Evolutionary conservation across 2,329 filamentous ascomycete species (phyloP), one percentile per base, ranked within the genome.

Genomic region (Penicillium sp.): DNA sequence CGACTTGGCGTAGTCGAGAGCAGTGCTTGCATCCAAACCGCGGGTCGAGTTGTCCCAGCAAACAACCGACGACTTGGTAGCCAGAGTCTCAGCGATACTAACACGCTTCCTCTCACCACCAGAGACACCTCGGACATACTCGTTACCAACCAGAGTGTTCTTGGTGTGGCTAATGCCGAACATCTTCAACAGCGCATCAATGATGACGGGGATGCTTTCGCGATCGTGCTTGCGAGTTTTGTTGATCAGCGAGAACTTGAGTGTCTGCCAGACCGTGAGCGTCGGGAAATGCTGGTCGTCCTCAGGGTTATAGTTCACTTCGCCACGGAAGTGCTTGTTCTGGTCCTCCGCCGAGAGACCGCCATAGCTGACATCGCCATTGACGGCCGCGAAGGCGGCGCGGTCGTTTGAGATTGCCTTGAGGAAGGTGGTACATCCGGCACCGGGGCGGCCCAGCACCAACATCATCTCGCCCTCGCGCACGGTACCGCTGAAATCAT

Each of bases 71-170:
- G 84, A 84, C 68, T 88, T 87, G 6, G 87, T 87, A 4, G 87
- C 85, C 20, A 92, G 72, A 0, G 87, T 89, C 70, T 92, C 89
- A 1, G 87, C 87, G 57, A 92, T 90, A 20, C 84, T 86, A 8
- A 90, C 88, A 64, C 89, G 86, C 69, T 92, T 92, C 33, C 89
- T 76, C 72, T 94, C 89, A 51, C 89, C 89, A 61, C 89, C 89
- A 42, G 85, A 89, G 0, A 92, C 86, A 68, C 89, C 89, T 42
- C 87, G 82, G 6, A 85, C 80, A 62, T 78, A 83, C 55, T 87
- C 84, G 63, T 92, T 84, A n/a, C 89, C 89, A 1, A 92, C 87
- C 1, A 83, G 76, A 0, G 89, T 92, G 62, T 88, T 79, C 62
- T 81, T 84, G 0, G 88, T 91, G 63, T 92, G 89, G 11, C 77